phyloP scores from a whole-genome alignment of 768 basidiomycete genomes.

The Thelephora aurantiotincta region DNA sequence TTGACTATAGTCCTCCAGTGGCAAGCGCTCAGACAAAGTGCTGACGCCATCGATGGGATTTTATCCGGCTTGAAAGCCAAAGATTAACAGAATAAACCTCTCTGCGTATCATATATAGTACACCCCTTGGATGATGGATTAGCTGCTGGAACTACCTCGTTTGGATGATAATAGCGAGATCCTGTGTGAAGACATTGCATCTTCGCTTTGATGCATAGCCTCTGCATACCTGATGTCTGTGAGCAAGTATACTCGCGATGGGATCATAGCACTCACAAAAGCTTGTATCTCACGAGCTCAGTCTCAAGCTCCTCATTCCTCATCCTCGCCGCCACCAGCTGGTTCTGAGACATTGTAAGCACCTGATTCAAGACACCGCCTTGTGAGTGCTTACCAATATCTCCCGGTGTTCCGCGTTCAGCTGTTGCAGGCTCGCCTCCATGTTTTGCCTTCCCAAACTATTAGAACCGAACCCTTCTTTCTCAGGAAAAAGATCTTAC shows the following conservation, averaged over 20 bases:
- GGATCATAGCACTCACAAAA: constrained; percentile 44
- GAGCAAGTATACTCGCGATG: not conserved
- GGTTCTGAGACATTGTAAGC: constrained; percentile 38
- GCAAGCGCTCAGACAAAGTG: constrained; percentile 34
- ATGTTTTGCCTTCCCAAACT: constrained; percentile 52
- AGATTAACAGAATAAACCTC: not conserved
- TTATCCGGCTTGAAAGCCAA: constrained; percentile 17
- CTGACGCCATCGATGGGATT: constrained; percentile 35
- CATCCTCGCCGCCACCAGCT: constrained; percentile 79
- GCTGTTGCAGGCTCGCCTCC: constrained; percentile 62
- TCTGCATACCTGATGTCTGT: constrained; percentile 31
- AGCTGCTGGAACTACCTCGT: constrained; percentile 13
- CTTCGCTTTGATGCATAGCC: constrained; percentile 36
- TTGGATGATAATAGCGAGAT: constrained; percentile 19
- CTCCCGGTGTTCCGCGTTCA: constrained; percentile 75
- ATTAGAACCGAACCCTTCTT: not conserved
- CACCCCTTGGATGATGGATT: not conserved
- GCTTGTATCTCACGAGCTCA: constrained; percentile 89
- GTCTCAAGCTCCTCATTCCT: constrained; percentile 88
- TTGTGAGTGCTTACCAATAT: constrained; percentile 31
- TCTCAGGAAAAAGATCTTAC: constrained; percentile 28
- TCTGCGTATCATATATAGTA: not conserved
- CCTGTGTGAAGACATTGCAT: constrained; percentile 30
- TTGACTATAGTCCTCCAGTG: constrained; percentile 28
- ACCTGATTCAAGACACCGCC: not conserved